Percentiles rank a stretch among this genome's conserved stretches.
phyloP scores from a whole-genome alignment of 495 filamentous ascomycete genomes.

The Talaromyces trachyspermus region DNA sequence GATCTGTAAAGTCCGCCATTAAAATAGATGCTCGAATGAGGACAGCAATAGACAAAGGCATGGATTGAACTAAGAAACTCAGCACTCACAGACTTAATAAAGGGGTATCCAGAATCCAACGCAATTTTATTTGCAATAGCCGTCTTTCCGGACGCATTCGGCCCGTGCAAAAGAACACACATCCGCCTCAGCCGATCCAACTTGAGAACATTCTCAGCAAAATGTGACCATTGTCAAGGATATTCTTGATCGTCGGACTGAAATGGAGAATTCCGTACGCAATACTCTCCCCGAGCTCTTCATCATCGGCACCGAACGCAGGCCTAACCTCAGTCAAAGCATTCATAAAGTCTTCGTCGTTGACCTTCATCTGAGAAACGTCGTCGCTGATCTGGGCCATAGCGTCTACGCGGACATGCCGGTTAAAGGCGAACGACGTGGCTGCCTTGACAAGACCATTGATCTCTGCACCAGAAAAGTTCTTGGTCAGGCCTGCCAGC shows the following conservation, averaged over 20 bases:
- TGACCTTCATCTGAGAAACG: constrained; percentile 82
- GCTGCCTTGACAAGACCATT: constrained; percentile 85
- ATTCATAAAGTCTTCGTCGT: constrained; percentile 72
- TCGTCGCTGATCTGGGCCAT: constrained; percentile 78
- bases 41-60: too few species aligned
- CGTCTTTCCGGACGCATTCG: constrained; percentile 81
- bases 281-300: constrained; percentile 71
- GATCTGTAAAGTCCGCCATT: too few species aligned
- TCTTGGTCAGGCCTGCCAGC: constrained; percentile 82
- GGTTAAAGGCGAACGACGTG: constrained; percentile 83
- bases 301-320: constrained; percentile 87
- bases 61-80: too few species aligned
- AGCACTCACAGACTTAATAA: constrained; percentile 85
- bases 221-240: constrained; percentile 79
- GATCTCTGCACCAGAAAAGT: constrained; percentile 95
- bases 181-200: constrained; percentile 63
- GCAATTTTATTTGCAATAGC: constrained; percentile 86
- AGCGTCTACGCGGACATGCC: constrained; percentile 88
- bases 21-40: too few species aligned
- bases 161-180: constrained; percentile 76
- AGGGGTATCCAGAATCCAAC: constrained; percentile 81
- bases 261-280: constrained; percentile 79
- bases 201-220: constrained; percentile 68
- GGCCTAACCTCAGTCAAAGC: constrained; percentile 89
- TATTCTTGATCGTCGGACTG: constrained; percentile 66